A percentile compares a stretch with the other conserved stretches of the same genome.
Conservation (phyloP, 805 yeast genomes). For the Saccharomyces mikatae region DNA sequence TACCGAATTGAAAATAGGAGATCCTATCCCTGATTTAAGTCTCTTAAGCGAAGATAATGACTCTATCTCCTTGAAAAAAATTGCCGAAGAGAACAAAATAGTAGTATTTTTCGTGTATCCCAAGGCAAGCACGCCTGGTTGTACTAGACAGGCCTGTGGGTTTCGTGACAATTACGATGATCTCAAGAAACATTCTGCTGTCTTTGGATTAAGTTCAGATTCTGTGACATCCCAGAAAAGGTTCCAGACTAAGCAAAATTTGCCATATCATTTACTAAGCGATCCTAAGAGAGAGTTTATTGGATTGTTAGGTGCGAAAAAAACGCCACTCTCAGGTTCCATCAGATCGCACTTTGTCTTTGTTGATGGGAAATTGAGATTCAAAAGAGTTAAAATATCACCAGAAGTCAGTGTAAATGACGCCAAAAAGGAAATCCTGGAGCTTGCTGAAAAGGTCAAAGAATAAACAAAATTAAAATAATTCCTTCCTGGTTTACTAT, state of each 20-base stretch:
- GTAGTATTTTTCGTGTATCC: constrained; percentile 74
- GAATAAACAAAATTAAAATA: neutral
- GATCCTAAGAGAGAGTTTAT: constrained; percentile 70
- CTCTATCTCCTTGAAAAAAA: constrained; percentile 41
- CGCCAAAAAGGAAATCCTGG: constrained; percentile 51
- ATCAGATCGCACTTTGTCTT: constrained; percentile 91
- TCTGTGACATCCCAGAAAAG: constrained; percentile 66
- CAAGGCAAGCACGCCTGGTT: constrained; percentile 90
- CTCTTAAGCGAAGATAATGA: constrained; percentile 65
- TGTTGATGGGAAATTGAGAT: constrained; percentile 58
- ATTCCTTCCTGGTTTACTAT: neutral
- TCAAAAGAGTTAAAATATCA: constrained; percentile 34
- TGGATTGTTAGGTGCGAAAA: constrained; percentile 73
- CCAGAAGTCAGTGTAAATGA: constrained; percentile 52
- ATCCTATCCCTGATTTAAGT: constrained; percentile 54
- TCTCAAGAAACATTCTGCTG: constrained; percentile 35
- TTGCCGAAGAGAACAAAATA: constrained; percentile 35
- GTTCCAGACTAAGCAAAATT: constrained; percentile 63
- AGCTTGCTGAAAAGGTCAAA: constrained; percentile 28
- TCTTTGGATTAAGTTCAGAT: constrained; percentile 82
- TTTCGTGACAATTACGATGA: constrained; percentile 57
- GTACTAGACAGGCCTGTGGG: constrained; percentile 91
- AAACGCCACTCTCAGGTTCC: constrained; percentile 59
- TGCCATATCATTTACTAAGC: constrained; percentile 65
- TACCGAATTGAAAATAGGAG: constrained; percentile 43